phyloP scores from a whole-genome alignment of 192 early-diverging fungal genomes.

The Umbelopsis vinacea region DNA sequence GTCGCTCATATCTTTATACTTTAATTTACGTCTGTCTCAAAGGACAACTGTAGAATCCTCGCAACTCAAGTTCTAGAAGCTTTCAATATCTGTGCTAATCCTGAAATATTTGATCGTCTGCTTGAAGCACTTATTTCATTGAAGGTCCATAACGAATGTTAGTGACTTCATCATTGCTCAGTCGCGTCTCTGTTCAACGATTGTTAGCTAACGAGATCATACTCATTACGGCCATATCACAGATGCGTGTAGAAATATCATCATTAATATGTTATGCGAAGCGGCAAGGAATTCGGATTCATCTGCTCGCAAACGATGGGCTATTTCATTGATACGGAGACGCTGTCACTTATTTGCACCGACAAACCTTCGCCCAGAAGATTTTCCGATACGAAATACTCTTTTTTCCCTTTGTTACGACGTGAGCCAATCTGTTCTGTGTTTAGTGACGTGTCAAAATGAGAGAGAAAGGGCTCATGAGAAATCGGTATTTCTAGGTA shows the following conservation, averaged over 20 bases:
- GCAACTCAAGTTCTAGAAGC: background rate
- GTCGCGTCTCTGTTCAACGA: background rate
- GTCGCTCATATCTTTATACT: background rate
- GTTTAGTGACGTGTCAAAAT: background rate
- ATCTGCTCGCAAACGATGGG: background rate
- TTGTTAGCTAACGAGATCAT: background rate
- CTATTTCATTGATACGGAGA: background rate
- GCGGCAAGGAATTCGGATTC: background rate
- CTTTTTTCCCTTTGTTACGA: conserved; percentile 6
- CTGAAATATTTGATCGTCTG: background rate
- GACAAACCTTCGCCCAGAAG: background rate
- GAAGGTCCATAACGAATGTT: background rate
- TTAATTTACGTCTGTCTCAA: background rate
- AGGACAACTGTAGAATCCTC: background rate
- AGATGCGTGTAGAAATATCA: background rate
- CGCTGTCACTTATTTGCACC: background rate
- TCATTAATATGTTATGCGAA: background rate
- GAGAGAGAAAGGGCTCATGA: background rate
- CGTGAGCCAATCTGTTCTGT: background rate
- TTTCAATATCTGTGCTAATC: background rate
- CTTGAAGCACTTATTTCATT: background rate
- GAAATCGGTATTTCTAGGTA: background rate
- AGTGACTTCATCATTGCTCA: background rate
- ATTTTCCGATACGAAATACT: background rate
- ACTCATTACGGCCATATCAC: background rate